Percentiles rank a stretch among this genome's conserved stretches.
phyloP scores from a whole-genome alignment of 2,329 filamentous ascomycete genomes.

The Nemania bipapillata region DNA sequence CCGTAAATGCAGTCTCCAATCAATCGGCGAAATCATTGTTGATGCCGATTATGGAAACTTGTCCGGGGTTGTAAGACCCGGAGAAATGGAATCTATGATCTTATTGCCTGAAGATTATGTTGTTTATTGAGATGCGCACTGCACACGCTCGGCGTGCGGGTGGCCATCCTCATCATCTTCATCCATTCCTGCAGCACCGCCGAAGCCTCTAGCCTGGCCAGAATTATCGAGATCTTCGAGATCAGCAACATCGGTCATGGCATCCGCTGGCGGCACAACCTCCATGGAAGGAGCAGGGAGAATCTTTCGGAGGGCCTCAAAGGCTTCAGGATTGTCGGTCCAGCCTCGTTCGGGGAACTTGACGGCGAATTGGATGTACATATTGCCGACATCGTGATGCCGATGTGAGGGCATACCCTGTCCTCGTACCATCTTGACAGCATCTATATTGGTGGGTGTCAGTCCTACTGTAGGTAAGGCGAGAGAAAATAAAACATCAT shows the following conservation, averaged over 20 bases:
- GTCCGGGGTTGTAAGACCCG: conserved; percentile 17
- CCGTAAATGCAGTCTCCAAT: conserved; percentile 47
- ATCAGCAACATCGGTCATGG: conserved; percentile 90
- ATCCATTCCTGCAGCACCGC: conserved; percentile 70
- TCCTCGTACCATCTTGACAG: conserved; percentile 91
- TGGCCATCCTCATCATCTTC: conserved; percentile 83
- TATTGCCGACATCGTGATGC: conserved; percentile 94
- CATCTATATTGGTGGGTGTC: conserved; percentile 64
- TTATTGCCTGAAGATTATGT: conserved; percentile 2
- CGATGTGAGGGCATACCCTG: conserved; percentile 97
- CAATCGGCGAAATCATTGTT: conserved; percentile 13
- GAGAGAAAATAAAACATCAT: not conserved
- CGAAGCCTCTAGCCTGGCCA: conserved; percentile 73
- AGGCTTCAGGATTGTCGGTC: conserved; percentile 73
- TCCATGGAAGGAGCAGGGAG: conserved; percentile 77
- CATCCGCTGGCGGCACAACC: conserved; percentile 77
- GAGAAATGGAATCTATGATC: conserved; percentile 24
- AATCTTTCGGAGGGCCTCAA: conserved; percentile 82
- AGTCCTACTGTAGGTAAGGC: conserved; percentile 33
- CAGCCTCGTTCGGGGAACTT: conserved; percentile 90
- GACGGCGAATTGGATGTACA: conserved; percentile 97
- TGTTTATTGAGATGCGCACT: conserved; percentile 84
- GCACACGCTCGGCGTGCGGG: conserved; percentile 79
- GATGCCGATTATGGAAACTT: conserved; percentile 31
- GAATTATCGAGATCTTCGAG: conserved; percentile 86